Percentiles rank a stretch among this genome's conserved stretches.
Evolutionary conservation across 768 basidiomycete species (phyloP).

Genomic region (Leccinum subtestaceum): DNA sequence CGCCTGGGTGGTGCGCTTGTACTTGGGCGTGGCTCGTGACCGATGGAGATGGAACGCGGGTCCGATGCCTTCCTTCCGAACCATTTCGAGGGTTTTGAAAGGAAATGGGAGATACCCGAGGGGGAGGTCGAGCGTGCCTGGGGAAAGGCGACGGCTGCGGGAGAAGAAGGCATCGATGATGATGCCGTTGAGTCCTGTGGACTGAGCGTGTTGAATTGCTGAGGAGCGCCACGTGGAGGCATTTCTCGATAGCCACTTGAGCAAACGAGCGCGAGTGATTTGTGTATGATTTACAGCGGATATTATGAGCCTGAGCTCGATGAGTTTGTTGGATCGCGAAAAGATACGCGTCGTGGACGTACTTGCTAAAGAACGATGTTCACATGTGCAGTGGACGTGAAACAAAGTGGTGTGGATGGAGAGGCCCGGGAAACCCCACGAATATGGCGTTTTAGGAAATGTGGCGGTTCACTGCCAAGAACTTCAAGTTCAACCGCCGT

Average conservation of each 20-base stretch:
- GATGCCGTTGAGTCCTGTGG: slow-evolving; percentile 31
- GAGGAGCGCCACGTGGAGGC: slow-evolving; percentile 49
- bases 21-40: slow-evolving; percentile 49
- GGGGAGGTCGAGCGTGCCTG: slow-evolving; percentile 61
- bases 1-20: slow-evolving; percentile 49
- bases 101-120: slow-evolving; percentile 58
- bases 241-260: slow-evolving; percentile 28
- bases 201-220: slow-evolving; percentile 39
- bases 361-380: slow-evolving; percentile 9
- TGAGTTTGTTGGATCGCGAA: slow-evolving; percentile 1
- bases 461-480: slow-evolving; percentile 14
- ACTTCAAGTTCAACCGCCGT: too few species aligned
- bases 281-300: not conserved
- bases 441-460: slow-evolving; percentile 21
- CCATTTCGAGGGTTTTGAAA: slow-evolving; percentile 71
- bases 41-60: slow-evolving; percentile 40
- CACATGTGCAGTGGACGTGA: slow-evolving; percentile 21
- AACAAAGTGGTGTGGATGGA: slow-evolving; percentile 5
- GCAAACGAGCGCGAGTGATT: not conserved
- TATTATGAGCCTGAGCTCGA: not conserved
- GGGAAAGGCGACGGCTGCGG: slow-evolving; percentile 39
- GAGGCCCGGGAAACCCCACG: slow-evolving; percentile 1
- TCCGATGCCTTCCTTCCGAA: slow-evolving; percentile 60
- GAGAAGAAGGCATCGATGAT: slow-evolving; percentile 30
- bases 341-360: slow-evolving; percentile 11